Evolutionary conservation across 495 filamentous ascomycete species (phyloP), one percentile per base, ranked within the genome.

Genomic region (Usnea hakonensis): DNA sequence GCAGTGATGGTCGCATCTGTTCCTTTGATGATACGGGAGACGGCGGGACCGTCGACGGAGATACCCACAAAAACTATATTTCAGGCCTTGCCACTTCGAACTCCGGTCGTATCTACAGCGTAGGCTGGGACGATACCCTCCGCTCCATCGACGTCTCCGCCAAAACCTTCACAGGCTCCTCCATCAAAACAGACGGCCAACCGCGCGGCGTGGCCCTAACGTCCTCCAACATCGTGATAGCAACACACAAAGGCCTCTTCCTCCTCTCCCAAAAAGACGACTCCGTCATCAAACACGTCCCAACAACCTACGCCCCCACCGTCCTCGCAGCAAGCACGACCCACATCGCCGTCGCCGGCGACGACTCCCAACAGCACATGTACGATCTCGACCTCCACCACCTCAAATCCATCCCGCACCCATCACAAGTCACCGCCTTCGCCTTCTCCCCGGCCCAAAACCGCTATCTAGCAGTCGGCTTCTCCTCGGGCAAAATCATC

Each of bases 41-140:
- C 26, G 89, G 85, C 23, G 78, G 79, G 50, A 78, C 79, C 33
- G 78, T 95, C 54, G 88, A 92, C 46, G 94, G 94, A 23, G 84
- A 90, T 30, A 72, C 78, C 17, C 94, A 96, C 72, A 84, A 84
- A 8, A 90, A 90, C 69, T 93, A 90, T 70, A 84, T 97, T 59
- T 83, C 88, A 11, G 89, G 87, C 30, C 85, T 98, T 57, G 74
- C 88, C 3, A 74, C 86, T 1, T 79, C 81, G 19, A 50, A 50
- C 26, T 60, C 74, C 4, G 80, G 84, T 35, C 77, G 84, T 62
- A 83, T 90, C 35, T 91, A 90, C 75, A 94, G 89, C 74, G 88
- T 92, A 19, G 91, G 85, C 67, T 97, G 94, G 94, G 94, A 98
- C 73, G 94, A 98, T 72, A 92, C 90, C 7, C 82, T 96, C 41